Evolutionary conservation across 108 stramenopile species (phyloP).

Genomic region (Conticribra weissflogii): DNA sequence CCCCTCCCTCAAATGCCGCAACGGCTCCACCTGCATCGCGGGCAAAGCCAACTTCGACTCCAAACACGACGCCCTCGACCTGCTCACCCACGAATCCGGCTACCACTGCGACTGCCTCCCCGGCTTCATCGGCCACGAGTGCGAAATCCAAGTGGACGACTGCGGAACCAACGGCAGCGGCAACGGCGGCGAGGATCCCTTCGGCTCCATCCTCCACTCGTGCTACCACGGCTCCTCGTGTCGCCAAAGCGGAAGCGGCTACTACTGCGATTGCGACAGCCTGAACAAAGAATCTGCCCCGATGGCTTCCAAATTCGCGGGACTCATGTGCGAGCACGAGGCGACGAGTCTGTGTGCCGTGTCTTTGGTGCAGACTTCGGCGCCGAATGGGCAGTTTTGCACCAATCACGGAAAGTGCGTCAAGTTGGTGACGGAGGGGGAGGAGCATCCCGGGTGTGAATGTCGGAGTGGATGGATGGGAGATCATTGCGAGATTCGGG

Average conservation of each 20-base stretch:
- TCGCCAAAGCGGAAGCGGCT: background rate
- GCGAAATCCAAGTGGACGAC: slow-evolving; percentile 25
- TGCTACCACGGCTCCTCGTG: slow-evolving; percentile 43
- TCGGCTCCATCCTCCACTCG: background rate
- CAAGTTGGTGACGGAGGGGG: slow-evolving; percentile 11
- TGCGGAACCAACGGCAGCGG: slow-evolving; percentile 9
- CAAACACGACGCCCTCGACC: slow-evolving; percentile 19
- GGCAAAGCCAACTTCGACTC: slow-evolving; percentile 21
- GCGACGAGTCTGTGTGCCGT: slow-evolving; percentile 31
- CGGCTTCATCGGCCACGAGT: slow-evolving; percentile 43
- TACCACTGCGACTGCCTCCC: slow-evolving; percentile 41
- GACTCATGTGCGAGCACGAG: slow-evolving; percentile 22
- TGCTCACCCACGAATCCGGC: slow-evolving; percentile 37
- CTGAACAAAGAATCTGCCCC: slow-evolving; percentile 5
- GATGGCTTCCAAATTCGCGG: slow-evolving; percentile 24
- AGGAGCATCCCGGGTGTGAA: slow-evolving; percentile 33
- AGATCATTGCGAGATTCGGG: slow-evolving; percentile 27
- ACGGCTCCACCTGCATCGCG: slow-evolving; percentile 29
- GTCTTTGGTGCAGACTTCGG: slow-evolving; percentile 17
- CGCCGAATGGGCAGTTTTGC: slow-evolving; percentile 36
- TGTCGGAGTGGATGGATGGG: slow-evolving; percentile 26
- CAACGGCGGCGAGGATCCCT: background rate
- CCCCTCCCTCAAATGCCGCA: slow-evolving; percentile 34
- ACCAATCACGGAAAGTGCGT: slow-evolving; percentile 38
- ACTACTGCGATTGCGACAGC: slow-evolving; percentile 19